Evolutionary conservation across 75 land plant species (phyloP).

Genomic region (Adiantum capillusveneris): DNA sequence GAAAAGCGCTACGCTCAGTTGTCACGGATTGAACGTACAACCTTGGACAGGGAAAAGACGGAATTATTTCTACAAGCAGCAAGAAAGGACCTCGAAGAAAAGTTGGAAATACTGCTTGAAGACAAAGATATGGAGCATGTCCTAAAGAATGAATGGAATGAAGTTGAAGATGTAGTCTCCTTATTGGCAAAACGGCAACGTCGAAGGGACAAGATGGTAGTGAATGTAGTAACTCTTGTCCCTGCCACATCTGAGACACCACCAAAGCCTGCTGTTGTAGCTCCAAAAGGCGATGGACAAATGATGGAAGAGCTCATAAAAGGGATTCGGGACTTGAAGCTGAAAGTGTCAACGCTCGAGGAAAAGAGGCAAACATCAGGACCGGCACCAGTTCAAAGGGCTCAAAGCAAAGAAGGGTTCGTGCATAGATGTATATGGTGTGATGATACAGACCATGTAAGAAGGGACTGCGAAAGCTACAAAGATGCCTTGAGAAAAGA

Average conservation of each 20-base stretch:
- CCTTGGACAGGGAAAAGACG: too few relatives aligned
- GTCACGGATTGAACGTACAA: too few relatives aligned
- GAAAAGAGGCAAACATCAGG: neutral
- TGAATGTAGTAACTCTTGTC: neutral
- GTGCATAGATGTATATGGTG: too few relatives aligned
- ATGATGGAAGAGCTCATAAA: constrained; percentile 2
- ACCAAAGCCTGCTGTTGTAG: neutral
- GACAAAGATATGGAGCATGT: neutral
- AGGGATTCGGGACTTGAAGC: constrained; percentile 2
- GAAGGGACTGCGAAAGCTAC: too few relatives aligned
- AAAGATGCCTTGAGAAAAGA: too few relatives aligned
- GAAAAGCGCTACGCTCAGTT: too few relatives aligned
- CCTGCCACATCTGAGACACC: neutral
- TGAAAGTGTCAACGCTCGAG: neutral
- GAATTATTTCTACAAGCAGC: constrained; percentile 1
- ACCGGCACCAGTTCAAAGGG: neutral
- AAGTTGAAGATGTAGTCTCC: neutral
- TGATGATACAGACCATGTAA: constrained; percentile 4
- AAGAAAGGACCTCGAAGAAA: neutral
- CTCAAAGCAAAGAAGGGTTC: too few relatives aligned
- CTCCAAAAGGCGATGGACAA: neutral
- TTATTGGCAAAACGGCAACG: neutral
- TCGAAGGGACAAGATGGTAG: neutral
- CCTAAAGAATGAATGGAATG: neutral
- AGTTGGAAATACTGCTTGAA: neutral